Percentiles rank a stretch among this genome's conserved stretches.
These are phyloP conservation scores for Aaosphaeria pasadenensis DNA, from an alignment of 2,329 filamentous ascomycete genomes.

Conservation along the genomic window DNA sequence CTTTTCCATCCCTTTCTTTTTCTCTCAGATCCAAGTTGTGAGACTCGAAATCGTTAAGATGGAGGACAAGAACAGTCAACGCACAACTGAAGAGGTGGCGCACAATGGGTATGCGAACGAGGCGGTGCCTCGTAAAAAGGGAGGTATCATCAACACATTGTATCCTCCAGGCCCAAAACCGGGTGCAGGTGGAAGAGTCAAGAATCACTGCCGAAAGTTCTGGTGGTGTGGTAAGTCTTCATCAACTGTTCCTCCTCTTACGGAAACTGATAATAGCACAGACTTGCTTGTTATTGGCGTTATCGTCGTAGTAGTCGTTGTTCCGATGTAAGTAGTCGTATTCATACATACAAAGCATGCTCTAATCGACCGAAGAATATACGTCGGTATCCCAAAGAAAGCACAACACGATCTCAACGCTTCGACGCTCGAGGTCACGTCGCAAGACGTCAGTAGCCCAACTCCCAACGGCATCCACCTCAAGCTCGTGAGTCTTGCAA, in stretches of 20 bases:
- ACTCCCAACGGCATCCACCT: constrained; percentile 48
- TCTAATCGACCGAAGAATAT: constrained; percentile 43
- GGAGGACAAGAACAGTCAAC: constrained; percentile 17
- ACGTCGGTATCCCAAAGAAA: constrained; percentile 57
- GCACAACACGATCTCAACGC: constrained; percentile 54
- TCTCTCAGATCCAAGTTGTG: no score
- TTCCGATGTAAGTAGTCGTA: constrained; percentile 54
- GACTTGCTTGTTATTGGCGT: constrained; percentile 49
- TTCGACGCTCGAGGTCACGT: constrained; percentile 49
- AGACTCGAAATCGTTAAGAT: constrained; percentile 11
- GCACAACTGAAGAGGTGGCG: constrained; percentile 14
- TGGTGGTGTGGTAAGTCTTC: constrained; percentile 37
- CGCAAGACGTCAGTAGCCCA: constrained; percentile 52
- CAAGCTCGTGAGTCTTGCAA: constrained; percentile 47
- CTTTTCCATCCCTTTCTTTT: no score
- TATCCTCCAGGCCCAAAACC: constrained; percentile 32
- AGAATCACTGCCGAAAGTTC: constrained; percentile 37
- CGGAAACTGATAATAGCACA: constrained; percentile 4
- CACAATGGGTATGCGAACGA: constrained; percentile 3
- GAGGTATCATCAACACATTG: constrained; percentile 30
- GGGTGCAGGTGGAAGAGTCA: constrained; percentile 27
- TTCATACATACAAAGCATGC: not conserved
- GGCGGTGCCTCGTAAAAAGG: constrained; percentile 16
- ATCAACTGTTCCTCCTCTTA: not conserved
- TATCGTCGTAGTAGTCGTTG: constrained; percentile 55